A percentile compares a stretch with the other conserved stretches of the same genome.
phyloP scores from a whole-genome alignment of 257 asterid genomes.

The Cordia subcordata region DNA sequence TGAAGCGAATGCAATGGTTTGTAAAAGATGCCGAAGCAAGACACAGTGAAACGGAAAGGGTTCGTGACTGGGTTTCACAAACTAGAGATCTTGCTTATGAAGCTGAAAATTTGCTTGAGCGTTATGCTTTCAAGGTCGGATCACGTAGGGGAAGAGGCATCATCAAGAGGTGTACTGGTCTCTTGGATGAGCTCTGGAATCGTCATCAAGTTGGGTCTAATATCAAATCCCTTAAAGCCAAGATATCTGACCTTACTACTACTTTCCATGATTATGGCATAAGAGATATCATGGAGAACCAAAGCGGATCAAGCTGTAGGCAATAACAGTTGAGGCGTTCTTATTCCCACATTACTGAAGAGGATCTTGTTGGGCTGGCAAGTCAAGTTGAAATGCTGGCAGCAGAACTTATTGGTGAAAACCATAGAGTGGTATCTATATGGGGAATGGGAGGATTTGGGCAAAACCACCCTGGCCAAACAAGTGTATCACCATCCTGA shows the following conservation, averaged over 20 bases:
- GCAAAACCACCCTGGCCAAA: slow-evolving; percentile 4
- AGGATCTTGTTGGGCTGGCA: slow-evolving; percentile 9
- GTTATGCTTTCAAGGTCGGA: neutral
- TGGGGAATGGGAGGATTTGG: slow-evolving; percentile 1
- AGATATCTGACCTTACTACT: neutral
- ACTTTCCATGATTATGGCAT: slow-evolving; percentile 4
- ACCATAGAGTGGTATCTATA: neutral
- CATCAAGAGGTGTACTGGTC: neutral
- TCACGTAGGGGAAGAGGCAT: neutral
- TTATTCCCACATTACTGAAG: neutral
- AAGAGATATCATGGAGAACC: neutral
- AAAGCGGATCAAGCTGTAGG: neutral
- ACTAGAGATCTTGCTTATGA: slow-evolving; percentile 4
- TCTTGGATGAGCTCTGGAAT: neutral
- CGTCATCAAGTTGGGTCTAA: neutral
- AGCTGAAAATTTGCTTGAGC: slow-evolving; percentile 1
- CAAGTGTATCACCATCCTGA: slow-evolving; percentile 1
- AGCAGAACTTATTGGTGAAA: neutral
- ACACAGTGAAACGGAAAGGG: neutral
- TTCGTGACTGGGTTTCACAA: slow-evolving; percentile 2
- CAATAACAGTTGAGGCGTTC: slow-evolving; percentile 4
- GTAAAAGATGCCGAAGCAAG: slow-evolving; percentile 3
- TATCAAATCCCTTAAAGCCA: neutral
- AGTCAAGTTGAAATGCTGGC: slow-evolving; percentile 1
- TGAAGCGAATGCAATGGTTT: slow-evolving; percentile 2